A percentile compares a stretch with the other conserved stretches of the same genome.
phyloP scores from a whole-genome alignment of 2,329 filamentous ascomycete genomes.

The Cladobotryum protrusum region DNA sequence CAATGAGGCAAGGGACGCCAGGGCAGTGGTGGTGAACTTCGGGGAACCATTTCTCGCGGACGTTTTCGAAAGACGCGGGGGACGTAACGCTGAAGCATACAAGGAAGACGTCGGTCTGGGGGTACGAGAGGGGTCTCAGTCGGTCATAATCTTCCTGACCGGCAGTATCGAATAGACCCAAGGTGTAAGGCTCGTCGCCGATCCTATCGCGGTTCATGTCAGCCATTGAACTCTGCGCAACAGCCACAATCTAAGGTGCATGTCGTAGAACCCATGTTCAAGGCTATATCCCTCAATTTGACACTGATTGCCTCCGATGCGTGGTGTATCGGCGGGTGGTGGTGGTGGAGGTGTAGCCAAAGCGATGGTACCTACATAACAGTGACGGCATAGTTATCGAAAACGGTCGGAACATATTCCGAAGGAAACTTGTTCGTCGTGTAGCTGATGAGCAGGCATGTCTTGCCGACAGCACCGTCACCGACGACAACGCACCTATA shows the following conservation, averaged over 20 bases:
- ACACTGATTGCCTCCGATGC: slow-evolving; percentile 7
- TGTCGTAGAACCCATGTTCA: not conserved
- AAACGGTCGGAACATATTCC: slow-evolving; percentile 98
- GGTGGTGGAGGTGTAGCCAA: slow-evolving; percentile 12
- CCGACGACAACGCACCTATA: slow-evolving; percentile 94
- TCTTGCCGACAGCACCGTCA: slow-evolving; percentile 99
- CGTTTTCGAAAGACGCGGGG: slow-evolving; percentile 97
- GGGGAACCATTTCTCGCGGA: slow-evolving; percentile 97
- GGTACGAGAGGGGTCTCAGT: slow-evolving; percentile 91
- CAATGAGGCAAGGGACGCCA: slow-evolving; percentile 93
- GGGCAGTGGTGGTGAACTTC: slow-evolving; percentile 99
- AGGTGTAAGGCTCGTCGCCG: slow-evolving; percentile 94
- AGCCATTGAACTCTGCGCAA: slow-evolving; percentile 1
- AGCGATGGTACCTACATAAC: slow-evolving; percentile 73
- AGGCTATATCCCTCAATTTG: not conserved
- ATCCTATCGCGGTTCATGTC: slow-evolving; percentile 57
- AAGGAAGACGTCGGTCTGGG: slow-evolving; percentile 97
- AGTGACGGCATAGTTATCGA: slow-evolving; percentile 99
- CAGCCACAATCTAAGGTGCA: not conserved
- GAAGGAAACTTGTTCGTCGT: slow-evolving; percentile 99
- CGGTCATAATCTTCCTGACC: slow-evolving; percentile 99
- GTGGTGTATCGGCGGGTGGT: slow-evolving; percentile 12
- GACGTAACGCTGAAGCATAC: slow-evolving; percentile 99
- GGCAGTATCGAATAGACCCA: slow-evolving; percentile 96
- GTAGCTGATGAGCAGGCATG: slow-evolving; percentile 97